phyloP scores from a whole-genome alignment of 176 grass and related monocot species.

The Luzula sylvatica region DNA sequence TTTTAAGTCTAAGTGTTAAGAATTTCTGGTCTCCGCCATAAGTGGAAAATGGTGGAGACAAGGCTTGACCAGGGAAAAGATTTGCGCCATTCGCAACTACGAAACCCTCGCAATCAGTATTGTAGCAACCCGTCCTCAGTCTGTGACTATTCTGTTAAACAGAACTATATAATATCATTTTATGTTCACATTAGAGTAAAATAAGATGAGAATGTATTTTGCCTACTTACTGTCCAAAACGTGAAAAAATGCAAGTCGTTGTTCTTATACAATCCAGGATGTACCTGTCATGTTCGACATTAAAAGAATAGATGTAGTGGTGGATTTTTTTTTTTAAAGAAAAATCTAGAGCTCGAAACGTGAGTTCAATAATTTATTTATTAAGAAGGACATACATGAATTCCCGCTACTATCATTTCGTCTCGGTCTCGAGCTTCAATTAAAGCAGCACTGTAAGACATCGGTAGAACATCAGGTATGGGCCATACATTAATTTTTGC shows the following conservation, averaged over 20 bases:
- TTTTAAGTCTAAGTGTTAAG: constrained; percentile 9
- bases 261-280: neutral
- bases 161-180: no score
- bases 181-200: no score
- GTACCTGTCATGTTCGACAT: no score
- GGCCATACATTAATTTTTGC: neutral
- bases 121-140: constrained; percentile 10
- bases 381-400: neutral
- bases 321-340: neutral
- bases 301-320: neutral
- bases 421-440: neutral
- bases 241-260: neutral
- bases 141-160: no score
- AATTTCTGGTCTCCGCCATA: neutral
- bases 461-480: neutral
- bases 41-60: constrained; percentile 1
- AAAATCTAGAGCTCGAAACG: neutral
- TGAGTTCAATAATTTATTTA: no score
- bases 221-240: neutral
- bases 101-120: neutral
- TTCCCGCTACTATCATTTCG: neutral
- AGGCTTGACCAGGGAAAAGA: neutral
- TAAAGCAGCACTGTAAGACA: neutral
- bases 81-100: neutral
- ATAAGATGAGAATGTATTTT: no score